Base-by-base conservation (phyloP, 768 basidiomycete genomes). In the Daedalea quercina region DNA sequence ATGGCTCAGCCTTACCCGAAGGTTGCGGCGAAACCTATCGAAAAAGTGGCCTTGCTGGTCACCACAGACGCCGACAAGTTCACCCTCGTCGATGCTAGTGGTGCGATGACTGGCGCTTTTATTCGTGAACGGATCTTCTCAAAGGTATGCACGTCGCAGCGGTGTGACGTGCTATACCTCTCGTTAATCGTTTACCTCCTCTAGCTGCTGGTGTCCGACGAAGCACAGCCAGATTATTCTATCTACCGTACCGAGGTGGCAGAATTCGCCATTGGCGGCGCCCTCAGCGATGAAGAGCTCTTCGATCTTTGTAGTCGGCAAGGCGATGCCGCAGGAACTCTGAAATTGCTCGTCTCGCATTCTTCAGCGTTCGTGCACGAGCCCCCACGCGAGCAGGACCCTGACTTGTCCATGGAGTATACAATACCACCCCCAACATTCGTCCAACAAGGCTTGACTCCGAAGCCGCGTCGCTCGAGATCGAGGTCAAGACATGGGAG, bases 171-270 rank as follows among this genome's bases (percentile, higher is more conserved):
- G 20, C 43, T 15, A 25, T 2, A 44, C 40, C 15, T 23, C 19
- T 6, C 47, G 7, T 37, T 57, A 47, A 41, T 19, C 28, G 11
- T 31, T 11, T 44, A 43, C 50, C 31, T 57, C 42, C 54, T 46
- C 31, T 57, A 92, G 90, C 73, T 93, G 56, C 80, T 83, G 64
- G 87, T 97, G 41, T 76, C 77, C 34, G 90, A 92, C 61, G 94
- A 94, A 54, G 90, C 95, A 52, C 84, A 88, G 63, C 67, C 75
- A 8, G 80, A 77, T 25, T 85, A 85, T 64, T 80, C 84, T 23
- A 86, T 98, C 51, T 93, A 90, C 72, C 86, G 84, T 55, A 95
- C 93, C 0, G 88, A 90, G 68, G 86, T 96, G 61, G 90, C 88
- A 54, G 78, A 80, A 24, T 85, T 76, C 57, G 86, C 87, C 17